A percentile compares a stretch with the other conserved stretches of the same genome.
Conservation (phyloP, 345 rosid genomes). For the Nephelium lappaceum region DNA sequence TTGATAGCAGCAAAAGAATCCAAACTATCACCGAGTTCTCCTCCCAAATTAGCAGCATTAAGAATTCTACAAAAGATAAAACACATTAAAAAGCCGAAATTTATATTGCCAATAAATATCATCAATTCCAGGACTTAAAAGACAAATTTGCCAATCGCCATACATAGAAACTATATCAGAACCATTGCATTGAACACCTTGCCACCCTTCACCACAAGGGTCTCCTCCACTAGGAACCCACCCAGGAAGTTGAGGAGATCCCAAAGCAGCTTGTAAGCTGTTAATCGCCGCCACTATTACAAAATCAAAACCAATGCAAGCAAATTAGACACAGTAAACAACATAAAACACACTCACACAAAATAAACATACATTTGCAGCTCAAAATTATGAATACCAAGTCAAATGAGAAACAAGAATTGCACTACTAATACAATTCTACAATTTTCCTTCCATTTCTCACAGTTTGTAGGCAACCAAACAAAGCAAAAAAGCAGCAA, state of each 20-base stretch:
- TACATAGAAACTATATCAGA: conserved; percentile 66
- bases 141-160: conserved; percentile 8
- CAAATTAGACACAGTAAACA: background rate
- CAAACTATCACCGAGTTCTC: conserved; percentile 81
- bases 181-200: conserved; percentile 77
- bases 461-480: conserved; percentile 3
- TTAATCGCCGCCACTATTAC: conserved; percentile 82
- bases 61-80: conserved; percentile 54
- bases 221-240: conserved; percentile 96
- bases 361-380: background rate
- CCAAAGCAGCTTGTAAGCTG: conserved; percentile 68
- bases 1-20: conserved; percentile 66
- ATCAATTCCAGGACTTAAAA: background rate
- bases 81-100: background rate
- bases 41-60: conserved; percentile 91
- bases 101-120: background rate
- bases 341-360: conserved; percentile 7
- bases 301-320: conserved; percentile 45
- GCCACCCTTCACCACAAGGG: conserved; percentile 93
- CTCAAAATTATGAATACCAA: background rate
- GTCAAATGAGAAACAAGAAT: background rate
- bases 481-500: background rate
- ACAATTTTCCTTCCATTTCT: conserved; percentile 3
- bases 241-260: conserved; percentile 81
- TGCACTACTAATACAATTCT: background rate